Conservation (phyloP, 176 grass and related monocot genomes). For the Chloris gayana region DNA sequence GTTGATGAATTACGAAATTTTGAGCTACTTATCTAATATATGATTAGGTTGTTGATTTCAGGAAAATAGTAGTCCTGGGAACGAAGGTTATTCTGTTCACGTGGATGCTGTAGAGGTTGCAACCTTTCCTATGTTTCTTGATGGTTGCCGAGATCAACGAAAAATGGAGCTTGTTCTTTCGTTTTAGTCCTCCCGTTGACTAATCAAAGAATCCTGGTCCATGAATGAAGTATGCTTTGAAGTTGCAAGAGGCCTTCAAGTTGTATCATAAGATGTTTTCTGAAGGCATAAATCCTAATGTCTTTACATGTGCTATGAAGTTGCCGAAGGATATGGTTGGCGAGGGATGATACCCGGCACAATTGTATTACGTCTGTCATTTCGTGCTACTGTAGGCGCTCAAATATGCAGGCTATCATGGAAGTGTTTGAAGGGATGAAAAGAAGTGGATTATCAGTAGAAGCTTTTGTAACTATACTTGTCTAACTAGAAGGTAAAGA, state of each 20-base stretch:
- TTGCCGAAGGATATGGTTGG: conserved; percentile 49
- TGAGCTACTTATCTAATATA: too few relatives aligned
- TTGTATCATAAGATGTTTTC: conserved; percentile 51
- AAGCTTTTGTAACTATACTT: conserved; percentile 72
- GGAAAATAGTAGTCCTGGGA: too few relatives aligned
- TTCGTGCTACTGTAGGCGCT: conserved; percentile 55
- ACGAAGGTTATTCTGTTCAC: too few relatives aligned
- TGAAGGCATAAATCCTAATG: conserved; percentile 53
- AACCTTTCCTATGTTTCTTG: neutral
- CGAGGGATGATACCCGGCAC: conserved; percentile 39
- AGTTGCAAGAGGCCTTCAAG: conserved; percentile 53
- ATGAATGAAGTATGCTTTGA: conserved; percentile 55
- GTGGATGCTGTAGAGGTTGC: too few relatives aligned
- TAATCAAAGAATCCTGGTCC: neutral
- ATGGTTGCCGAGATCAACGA: neutral
- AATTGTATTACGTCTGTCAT: conserved; percentile 65
- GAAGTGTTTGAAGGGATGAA: conserved; percentile 57
- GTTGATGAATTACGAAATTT: too few relatives aligned
- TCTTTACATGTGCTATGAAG: conserved; percentile 48
- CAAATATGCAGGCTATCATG: conserved; percentile 60
- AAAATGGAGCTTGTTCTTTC: conserved; percentile 3
- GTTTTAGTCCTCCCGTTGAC: neutral
- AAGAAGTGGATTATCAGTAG: conserved; percentile 24
- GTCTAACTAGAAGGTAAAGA: conserved; percentile 60
- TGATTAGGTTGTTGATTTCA: too few relatives aligned